These are phyloP conservation scores for Marasmius sp. DNA, from an alignment of 1,284 basidiomycete genomes.

Conservation along the genomic window DNA sequence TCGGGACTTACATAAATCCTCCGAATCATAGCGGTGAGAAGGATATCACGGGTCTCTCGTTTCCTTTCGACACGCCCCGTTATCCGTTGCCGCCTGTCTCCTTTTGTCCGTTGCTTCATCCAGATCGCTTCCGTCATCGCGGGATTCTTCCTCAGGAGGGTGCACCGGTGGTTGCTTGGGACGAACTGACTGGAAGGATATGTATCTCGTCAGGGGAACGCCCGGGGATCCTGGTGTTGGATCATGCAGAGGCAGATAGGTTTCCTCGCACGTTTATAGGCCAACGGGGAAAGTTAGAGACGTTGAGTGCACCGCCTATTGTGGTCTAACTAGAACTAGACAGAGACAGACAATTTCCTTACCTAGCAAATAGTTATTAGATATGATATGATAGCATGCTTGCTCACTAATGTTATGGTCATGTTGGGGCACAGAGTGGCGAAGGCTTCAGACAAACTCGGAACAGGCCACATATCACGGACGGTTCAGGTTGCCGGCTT, in stretches of 20 bases:
- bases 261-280: no score
- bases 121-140: background rate
- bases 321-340: background rate
- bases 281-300: background rate
- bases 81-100: background rate
- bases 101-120: background rate
- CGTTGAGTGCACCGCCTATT: background rate
- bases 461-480: no score
- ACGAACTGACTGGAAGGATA: background rate
- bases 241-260: background rate
- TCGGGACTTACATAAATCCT: no score
- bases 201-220: background rate
- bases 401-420: no score
- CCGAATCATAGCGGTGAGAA: background rate
- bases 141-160: background rate
- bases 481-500: background rate
- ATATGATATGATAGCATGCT: no score
- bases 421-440: no score
- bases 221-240: background rate
- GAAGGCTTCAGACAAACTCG: no score
- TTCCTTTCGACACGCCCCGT: background rate
- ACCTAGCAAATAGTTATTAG: no score
- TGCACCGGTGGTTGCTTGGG: background rate
- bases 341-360: no score
- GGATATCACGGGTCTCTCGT: background rate